These are phyloP conservation scores for Nepenthes gracilis DNA, from an alignment of 148 eudicot genomes.

Conservation along the genomic window DNA sequence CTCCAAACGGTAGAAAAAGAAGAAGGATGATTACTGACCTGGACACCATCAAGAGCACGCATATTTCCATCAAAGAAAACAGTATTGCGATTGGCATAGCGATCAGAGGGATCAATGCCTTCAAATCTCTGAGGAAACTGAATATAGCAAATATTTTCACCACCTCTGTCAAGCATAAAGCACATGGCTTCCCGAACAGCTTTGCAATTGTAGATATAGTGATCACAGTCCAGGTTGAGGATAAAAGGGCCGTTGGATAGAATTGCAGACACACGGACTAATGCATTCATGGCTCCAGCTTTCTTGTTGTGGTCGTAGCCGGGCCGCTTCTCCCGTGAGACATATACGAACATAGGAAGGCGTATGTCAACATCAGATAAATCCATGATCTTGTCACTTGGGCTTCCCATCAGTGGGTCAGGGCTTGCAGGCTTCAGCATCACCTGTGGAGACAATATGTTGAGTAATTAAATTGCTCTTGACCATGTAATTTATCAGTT, in stretches of 20 bases:
- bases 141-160: slow-evolving; percentile 88
- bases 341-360: slow-evolving; percentile 79
- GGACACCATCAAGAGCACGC: slow-evolving; percentile 94
- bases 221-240: slow-evolving; percentile 93
- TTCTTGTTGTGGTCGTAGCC: slow-evolving; percentile 80
- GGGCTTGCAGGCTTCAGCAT: slow-evolving; percentile 80
- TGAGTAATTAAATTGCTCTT: neutral
- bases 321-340: slow-evolving; percentile 65
- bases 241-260: slow-evolving; percentile 89
- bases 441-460: slow-evolving; percentile 27
- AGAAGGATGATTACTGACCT: slow-evolving; percentile 14
- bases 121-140: slow-evolving; percentile 96
- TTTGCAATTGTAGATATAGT: slow-evolving; percentile 57
- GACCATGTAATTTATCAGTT: neutral
- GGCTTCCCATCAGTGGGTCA: slow-evolving; percentile 46
- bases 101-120: slow-evolving; percentile 92
- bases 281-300: slow-evolving; percentile 72
- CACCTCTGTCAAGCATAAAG: slow-evolving; percentile 93
- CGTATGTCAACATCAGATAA: slow-evolving; percentile 70
- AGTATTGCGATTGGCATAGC: slow-evolving; percentile 90
- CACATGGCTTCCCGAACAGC: slow-evolving; percentile 97
- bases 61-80: slow-evolving; percentile 94
- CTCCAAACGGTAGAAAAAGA: no score
- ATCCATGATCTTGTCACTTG: slow-evolving; percentile 44
- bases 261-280: slow-evolving; percentile 75